phyloP scores from a whole-genome alignment of 108 stramenopile species.

The Hondaea fermentalgiana region DNA sequence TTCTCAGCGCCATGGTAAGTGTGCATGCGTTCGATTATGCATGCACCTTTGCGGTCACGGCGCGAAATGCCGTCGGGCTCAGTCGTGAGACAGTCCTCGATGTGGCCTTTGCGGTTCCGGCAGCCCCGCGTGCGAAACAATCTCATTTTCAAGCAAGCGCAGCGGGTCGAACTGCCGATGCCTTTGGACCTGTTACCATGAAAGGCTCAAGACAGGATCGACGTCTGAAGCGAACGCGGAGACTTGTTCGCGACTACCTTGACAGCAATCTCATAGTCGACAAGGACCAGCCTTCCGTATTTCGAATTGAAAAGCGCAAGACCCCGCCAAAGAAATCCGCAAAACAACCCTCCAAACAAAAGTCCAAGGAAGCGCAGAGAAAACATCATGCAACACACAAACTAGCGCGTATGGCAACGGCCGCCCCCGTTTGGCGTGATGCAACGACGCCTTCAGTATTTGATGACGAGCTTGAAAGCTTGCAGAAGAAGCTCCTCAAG shows the following conservation, averaged over 20 bases:
- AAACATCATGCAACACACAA: neutral
- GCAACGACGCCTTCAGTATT: neutral
- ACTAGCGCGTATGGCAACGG: neutral
- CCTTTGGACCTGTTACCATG: too few relatives aligned
- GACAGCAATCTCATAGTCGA: neutral
- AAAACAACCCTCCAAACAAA: too few relatives aligned
- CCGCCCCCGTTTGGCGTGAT: neutral
- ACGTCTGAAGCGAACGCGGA: neutral
- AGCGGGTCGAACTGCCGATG: too few relatives aligned
- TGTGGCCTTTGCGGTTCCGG: neutral
- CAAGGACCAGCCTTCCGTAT: neutral
- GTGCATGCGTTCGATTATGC: neutral
- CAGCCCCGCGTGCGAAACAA: neutral
- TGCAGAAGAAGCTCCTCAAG: neutral
- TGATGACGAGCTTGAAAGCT: neutral
- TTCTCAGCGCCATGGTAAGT: neutral
- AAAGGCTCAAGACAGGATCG: neutral
- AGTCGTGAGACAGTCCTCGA: neutral
- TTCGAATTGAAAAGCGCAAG: neutral
- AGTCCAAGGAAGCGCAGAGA: neutral
- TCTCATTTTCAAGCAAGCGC: neutral
- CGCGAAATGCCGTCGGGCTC: neutral
- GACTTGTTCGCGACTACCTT: neutral
- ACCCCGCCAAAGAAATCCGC: too few relatives aligned
- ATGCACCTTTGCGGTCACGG: neutral